phyloP scores from a whole-genome alignment of 2,329 filamentous ascomycete species.

The Ceratocystis huliohia region DNA sequence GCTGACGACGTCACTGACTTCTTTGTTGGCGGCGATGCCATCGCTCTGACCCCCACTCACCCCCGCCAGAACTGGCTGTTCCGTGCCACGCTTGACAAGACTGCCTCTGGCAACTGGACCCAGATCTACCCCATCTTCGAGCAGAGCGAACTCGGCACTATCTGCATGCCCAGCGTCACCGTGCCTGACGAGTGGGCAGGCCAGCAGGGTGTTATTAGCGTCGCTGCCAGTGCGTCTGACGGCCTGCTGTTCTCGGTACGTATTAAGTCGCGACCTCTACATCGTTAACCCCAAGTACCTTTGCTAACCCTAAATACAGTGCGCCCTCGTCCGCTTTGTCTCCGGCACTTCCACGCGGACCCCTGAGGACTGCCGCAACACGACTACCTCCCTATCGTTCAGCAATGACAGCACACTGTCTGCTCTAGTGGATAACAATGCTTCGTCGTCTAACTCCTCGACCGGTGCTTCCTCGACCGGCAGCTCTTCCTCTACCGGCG shows the following conservation, averaged over 20 bases:
- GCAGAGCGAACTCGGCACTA: slow-evolving; percentile 43
- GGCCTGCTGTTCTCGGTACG: slow-evolving; percentile 45
- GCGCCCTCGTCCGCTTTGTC: slow-evolving; percentile 44
- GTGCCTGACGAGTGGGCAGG: slow-evolving; percentile 40
- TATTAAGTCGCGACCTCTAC: neutral
- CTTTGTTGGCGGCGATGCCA: slow-evolving; percentile 16
- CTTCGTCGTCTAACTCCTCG: neutral
- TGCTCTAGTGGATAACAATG: neutral
- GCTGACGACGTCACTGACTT: slow-evolving; percentile 24
- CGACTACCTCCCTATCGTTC: slow-evolving; percentile 28
- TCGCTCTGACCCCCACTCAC: slow-evolving; percentile 18
- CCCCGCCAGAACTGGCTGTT: slow-evolving; percentile 16
- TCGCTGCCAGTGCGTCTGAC: slow-evolving; percentile 42
- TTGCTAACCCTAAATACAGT: slow-evolving; percentile 30
- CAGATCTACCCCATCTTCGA: slow-evolving; percentile 28
- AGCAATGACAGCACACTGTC: slow-evolving; percentile 24
- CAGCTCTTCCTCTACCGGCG: neutral
- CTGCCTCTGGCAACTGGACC: slow-evolving; percentile 15
- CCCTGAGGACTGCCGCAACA: slow-evolving; percentile 30
- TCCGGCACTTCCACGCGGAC: slow-evolving; percentile 28
- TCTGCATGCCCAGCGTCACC: slow-evolving; percentile 39
- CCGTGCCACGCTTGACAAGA: slow-evolving; percentile 15
- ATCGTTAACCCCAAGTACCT: neutral
- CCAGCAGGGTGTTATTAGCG: slow-evolving; percentile 41
- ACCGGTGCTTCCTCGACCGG: no score